phyloP scores from a whole-genome alignment of 139 green algal species.

The Astrephomene gubernaculifera region DNA sequence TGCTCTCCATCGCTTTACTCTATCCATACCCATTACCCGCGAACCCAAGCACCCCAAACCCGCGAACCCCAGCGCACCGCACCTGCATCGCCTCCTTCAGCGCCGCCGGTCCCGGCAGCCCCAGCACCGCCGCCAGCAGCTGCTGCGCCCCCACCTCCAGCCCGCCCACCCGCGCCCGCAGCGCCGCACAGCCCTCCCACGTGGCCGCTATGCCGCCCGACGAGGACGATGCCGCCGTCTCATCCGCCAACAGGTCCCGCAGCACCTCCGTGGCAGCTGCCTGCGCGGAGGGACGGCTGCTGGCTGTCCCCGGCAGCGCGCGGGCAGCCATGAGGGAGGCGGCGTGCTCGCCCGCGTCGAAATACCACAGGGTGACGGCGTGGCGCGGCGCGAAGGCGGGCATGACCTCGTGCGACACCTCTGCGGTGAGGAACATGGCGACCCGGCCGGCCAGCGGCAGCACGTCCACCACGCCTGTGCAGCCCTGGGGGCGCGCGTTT shows the following conservation, averaged over 20 bases:
- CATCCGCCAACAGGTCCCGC: slow-evolving; percentile 42
- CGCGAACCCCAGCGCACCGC: no score
- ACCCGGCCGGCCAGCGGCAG: slow-evolving; percentile 53
- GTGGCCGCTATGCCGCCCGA: not conserved
- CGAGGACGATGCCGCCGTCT: no score
- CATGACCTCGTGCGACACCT: slow-evolving; percentile 58
- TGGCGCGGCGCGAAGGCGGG: slow-evolving; percentile 46
- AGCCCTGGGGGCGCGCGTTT: not conserved
- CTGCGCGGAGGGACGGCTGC: slow-evolving; percentile 18
- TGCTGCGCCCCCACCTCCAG: slow-evolving; percentile 30
- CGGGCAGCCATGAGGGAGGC: slow-evolving; percentile 46
- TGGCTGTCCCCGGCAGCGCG: not conserved
- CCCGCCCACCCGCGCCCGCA: not conserved
- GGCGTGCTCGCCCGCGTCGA: slow-evolving; percentile 54
- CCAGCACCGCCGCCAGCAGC: slow-evolving; percentile 40
- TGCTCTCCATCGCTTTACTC: no score
- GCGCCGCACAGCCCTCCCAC: not conserved
- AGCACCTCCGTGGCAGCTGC: slow-evolving; percentile 19
- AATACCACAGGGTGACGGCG: slow-evolving; percentile 70
- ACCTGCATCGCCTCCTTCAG: slow-evolving; percentile 19
- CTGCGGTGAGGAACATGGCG: slow-evolving; percentile 64
- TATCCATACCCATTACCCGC: no score
- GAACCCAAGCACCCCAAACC: no score
- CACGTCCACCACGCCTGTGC: slow-evolving; percentile 45
- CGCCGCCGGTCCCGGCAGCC: not conserved